Conservation (phyloP, 164 flowering plant species). For the grape (Vitis vinifera) region ASM3070453v1 NC_081818.1:2728001-2728500, state of each 20-base stretch:
- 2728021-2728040: constrained; percentile 56
- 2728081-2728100: constrained; percentile 54
- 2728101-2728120: not conserved
- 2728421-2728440: constrained; percentile 11
- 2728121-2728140: no score
- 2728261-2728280: constrained; percentile 34
- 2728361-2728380: constrained; percentile 19
- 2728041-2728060: constrained; percentile 26
- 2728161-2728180: no score
- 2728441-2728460: constrained; percentile 9
- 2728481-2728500: constrained; percentile 29
- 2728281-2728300: constrained; percentile 11
- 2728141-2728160: no score
- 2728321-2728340: constrained; percentile 11
- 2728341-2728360: constrained; percentile 10
- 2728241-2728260: constrained; percentile 46
- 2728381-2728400: constrained; percentile 21
- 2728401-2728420: constrained; percentile 20
- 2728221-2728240: constrained; percentile 51
- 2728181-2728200: constrained; percentile 40
- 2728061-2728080: constrained; percentile 48
- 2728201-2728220: constrained; percentile 48
- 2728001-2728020: constrained; percentile 53
- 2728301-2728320: constrained; percentile 18
- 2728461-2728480: constrained; percentile 19